phyloP scores from a whole-genome alignment of 192 early-diverging fungal species.

The Coemansia sp. region DNA sequence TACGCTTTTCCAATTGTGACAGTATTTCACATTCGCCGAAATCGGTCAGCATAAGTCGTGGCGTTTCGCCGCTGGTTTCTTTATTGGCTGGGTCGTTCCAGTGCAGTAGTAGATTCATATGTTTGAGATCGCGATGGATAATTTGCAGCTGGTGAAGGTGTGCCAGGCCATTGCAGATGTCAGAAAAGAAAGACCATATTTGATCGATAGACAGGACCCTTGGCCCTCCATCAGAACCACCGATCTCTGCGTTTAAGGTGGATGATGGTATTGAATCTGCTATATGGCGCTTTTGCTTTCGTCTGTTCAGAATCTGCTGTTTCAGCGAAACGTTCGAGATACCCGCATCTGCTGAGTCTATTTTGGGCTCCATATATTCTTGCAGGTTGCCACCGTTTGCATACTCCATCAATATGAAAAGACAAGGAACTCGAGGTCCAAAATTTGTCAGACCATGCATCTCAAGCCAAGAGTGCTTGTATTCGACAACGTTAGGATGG shows the following conservation, averaged over 20 bases:
- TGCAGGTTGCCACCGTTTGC: constrained; percentile 96
- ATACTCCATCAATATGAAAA: constrained; percentile 95
- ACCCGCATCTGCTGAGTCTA: not conserved
- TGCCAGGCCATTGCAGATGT: constrained; percentile 86
- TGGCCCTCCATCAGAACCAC: constrained; percentile 1
- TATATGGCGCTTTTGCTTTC: constrained; percentile 18
- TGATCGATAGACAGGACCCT: constrained; percentile 61
- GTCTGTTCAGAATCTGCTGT: constrained; percentile 27
- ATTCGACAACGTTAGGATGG: constrained; percentile 91
- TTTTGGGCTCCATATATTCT: constrained; percentile 72
- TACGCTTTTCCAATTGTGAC: constrained; percentile 63
- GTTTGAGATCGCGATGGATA: constrained; percentile 93
- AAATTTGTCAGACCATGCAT: constrained; percentile 68
- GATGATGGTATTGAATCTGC: not conserved
- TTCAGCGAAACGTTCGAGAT: constrained; percentile 25
- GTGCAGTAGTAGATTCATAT: constrained; percentile 85
- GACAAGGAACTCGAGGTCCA: constrained; percentile 84
- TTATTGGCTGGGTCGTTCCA: constrained; percentile 54
- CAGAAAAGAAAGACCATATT: constrained; percentile 86
- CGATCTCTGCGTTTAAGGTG: not conserved
- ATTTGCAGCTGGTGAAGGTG: constrained; percentile 89
- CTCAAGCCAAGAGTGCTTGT: constrained; percentile 97
- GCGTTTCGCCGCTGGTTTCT: constrained; percentile 51
- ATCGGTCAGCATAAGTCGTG: constrained; percentile 87
- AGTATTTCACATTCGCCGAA: constrained; percentile 97